phyloP scores from a whole-genome alignment of 352 stramenopile genomes.

The Globisporangium carolinianum region DNA sequence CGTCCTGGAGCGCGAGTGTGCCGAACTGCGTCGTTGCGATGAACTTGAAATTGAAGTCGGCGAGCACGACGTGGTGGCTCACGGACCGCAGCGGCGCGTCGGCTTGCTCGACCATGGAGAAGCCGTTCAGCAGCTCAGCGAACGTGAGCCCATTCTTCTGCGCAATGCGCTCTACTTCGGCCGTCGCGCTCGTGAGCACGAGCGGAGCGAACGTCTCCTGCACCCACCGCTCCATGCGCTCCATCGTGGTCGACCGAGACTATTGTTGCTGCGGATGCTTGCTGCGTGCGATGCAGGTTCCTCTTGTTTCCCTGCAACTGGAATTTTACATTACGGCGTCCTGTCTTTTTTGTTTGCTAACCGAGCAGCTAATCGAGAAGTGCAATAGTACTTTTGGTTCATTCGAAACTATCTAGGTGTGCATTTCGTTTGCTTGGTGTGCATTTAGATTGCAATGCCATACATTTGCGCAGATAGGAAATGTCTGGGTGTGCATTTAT shows the following conservation, averaged over 20 bases:
- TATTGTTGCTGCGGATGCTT: no score
- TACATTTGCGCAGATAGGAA: no score
- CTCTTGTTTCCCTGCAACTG: no score
- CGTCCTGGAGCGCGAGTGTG: constrained; percentile 32
- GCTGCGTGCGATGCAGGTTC: no score
- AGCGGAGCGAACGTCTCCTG: constrained; percentile 73
- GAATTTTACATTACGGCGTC: no score
- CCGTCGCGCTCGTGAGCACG: constrained; percentile 70
- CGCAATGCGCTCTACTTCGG: constrained; percentile 71
- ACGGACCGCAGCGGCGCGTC: constrained; percentile 75
- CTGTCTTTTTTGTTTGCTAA: no score
- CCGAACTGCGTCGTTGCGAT: constrained; percentile 46
- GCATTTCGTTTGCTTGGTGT: no score
- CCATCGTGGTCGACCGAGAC: constrained; percentile 19
- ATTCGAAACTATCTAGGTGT: no score
- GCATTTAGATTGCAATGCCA: no score
- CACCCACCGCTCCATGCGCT: constrained; percentile 60
- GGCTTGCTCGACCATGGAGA: constrained; percentile 45
- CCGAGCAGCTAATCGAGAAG: no score
- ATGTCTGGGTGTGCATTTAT: no score
- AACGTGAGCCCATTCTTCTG: constrained; percentile 81
- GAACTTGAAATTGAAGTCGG: constrained; percentile 77
- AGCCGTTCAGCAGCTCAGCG: constrained; percentile 69
- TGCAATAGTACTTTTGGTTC: no score
- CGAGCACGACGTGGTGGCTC: constrained; percentile 51